phyloP scores from a whole-genome alignment of 164 flowering plant genomes.

The Paratinospora sagittata region DNA sequence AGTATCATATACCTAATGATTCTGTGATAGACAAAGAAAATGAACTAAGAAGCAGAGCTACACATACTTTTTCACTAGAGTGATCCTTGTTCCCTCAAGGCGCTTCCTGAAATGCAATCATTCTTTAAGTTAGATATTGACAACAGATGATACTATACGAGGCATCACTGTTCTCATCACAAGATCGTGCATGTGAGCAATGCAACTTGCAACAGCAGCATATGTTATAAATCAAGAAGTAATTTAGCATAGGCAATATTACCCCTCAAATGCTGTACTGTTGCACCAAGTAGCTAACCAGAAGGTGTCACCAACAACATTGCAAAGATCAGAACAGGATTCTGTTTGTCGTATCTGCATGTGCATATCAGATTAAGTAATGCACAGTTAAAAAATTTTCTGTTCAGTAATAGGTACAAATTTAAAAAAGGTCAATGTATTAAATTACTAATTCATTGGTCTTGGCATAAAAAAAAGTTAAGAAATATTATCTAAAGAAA shows the following conservation, averaged over 20 bases:
- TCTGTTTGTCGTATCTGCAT: slow-evolving; percentile 63
- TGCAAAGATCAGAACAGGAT: slow-evolving; percentile 71
- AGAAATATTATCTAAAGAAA: background rate
- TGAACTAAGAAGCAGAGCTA: background rate
- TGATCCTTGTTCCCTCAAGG: slow-evolving; percentile 92
- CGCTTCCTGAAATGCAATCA: slow-evolving; percentile 57
- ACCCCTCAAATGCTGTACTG: slow-evolving; percentile 89
- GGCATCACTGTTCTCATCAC: background rate
- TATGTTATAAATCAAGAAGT: slow-evolving; percentile 3
- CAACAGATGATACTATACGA: slow-evolving; percentile 1
- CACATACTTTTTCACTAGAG: slow-evolving; percentile 60
- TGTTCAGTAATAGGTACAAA: background rate
- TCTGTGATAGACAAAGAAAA: background rate
- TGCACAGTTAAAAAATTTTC: background rate
- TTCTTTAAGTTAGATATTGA: slow-evolving; percentile 7
- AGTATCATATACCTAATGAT: slow-evolving; percentile 3
- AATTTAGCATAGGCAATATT: slow-evolving; percentile 11
- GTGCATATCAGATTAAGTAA: slow-evolving; percentile 4
- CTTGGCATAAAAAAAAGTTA: background rate
- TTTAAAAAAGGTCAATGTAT: background rate
- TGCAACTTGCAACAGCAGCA: background rate
- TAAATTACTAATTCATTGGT: background rate
- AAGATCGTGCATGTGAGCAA: background rate
- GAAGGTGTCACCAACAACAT: slow-evolving; percentile 75
- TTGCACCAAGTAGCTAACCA: slow-evolving; percentile 90